Base-by-base conservation (phyloP, 1,284 basidiomycete species). In the Psilocybe mexicana region DNA sequence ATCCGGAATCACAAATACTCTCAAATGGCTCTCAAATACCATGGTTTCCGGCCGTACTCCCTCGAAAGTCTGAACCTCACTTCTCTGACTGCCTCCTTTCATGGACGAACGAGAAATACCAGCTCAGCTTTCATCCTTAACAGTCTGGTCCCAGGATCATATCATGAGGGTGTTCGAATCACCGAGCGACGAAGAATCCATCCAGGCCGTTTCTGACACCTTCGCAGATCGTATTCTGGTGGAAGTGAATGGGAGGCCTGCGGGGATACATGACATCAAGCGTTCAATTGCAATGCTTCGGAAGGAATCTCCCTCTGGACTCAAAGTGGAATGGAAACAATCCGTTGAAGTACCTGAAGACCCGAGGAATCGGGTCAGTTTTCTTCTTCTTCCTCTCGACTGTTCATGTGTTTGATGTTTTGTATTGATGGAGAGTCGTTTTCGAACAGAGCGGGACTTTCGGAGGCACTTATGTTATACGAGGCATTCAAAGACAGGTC, bases 131-230 rank as follows among this genome's bases (percentile, higher is more conserved):
- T 69, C 73, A 55, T 76, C 78, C 12, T 72, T 84, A 60, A 74
- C 78, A 38, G 71, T 79, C n/a, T 85, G 82, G 83, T 84, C 82
- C 2, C 64, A 71, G 38, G 70, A 74, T 56, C 82, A 82, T 65
- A 84, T 84, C 57, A 70, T 70, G 40, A 69, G 69, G 38, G 73
- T 85, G 52, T 85, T 85, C 66, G 82, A 84, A 67, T 79, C 81
- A 3, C 66, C 72, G 38, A 76, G 69, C 23, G 77, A 81, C 58
- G 73, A 74, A 30, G 75, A 77, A 35, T 74, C 76, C 18, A 65
- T 79, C 8, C 70, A 68, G 35, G 81, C 82, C 43, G 72, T 84
- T 46, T 71, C 74, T 36, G 65, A 71, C 2, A 84, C 83, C 1
- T 84, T 85, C 66, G 67, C 79, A 0, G 70, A 72, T 40, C 65